A percentile compares a stretch with the other conserved stretches of the same genome.
These are phyloP conservation scores for Sechiopsis laciniata DNA, from an alignment of 306 rosid species.

Conservation along the genomic window DNA sequence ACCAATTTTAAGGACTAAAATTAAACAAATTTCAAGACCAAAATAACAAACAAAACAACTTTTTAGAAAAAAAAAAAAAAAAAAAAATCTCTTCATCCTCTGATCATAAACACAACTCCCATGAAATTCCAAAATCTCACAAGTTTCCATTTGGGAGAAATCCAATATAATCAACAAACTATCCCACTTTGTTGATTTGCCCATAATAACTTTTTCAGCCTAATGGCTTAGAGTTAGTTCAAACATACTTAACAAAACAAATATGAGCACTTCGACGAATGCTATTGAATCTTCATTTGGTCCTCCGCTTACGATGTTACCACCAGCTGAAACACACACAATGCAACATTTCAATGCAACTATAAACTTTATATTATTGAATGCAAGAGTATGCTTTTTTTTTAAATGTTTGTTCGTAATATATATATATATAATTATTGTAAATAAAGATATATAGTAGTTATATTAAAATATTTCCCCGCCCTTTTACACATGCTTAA, in stretches of 20 bases:
- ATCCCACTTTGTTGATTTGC: background rate
- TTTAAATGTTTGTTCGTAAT: background rate
- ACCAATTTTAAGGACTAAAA: no score
- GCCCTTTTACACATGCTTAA: no score
- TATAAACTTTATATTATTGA: background rate
- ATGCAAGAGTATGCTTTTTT: background rate
- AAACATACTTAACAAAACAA: background rate
- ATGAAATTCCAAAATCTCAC: background rate
- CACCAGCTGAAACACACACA: slow-evolving; percentile 36
- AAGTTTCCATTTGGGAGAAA: background rate
- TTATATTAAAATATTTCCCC: no score
- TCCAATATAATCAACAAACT: background rate
- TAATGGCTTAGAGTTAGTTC: background rate
- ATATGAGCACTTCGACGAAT: background rate
- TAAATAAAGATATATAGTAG: no score
- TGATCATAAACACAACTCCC: background rate
- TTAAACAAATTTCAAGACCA: no score
- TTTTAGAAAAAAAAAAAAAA: no score
- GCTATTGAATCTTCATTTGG: slow-evolving; percentile 1
- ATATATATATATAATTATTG: background rate
- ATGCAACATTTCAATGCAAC: background rate
- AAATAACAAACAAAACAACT: no score
- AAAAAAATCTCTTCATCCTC: background rate
- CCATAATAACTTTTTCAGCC: background rate
- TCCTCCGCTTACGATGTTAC: slow-evolving; percentile 41